A percentile compares a stretch with the other conserved stretches of the same genome.
phyloP scores from a whole-genome alignment of 345 rosid genomes.

The Aethionema arabicum region DNA sequence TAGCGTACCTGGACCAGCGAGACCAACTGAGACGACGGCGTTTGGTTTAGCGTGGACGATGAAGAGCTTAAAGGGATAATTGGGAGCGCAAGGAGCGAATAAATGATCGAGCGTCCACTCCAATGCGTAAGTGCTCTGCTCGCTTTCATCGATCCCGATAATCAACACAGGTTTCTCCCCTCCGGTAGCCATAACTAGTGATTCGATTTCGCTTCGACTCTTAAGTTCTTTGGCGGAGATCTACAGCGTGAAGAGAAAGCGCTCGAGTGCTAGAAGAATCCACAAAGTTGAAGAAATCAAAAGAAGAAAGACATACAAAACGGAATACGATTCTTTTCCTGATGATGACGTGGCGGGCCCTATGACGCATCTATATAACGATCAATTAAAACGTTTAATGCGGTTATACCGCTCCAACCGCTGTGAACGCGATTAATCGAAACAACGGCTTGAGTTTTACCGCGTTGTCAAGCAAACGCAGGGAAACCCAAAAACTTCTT shows the following conservation, averaged over 20 bases:
- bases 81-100: constrained; percentile 53
- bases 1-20: constrained; percentile 73
- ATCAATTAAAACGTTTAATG: no score
- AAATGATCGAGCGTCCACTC: constrained; percentile 85
- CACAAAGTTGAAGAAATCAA: not conserved
- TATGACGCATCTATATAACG: no score
- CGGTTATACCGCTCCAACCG: no score
- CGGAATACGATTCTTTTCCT: not conserved
- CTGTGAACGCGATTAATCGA: no score
- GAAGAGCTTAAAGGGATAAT: constrained; percentile 69
- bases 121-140: constrained; percentile 73
- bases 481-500: no score
- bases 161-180: constrained; percentile 56
- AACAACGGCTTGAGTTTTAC: no score
- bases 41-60: constrained; percentile 79
- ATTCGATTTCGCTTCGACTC: not conserved
- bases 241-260: constrained; percentile 10
- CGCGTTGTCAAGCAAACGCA: no score
- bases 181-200: constrained; percentile 39
- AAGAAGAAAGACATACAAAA: not conserved
- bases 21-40: constrained; percentile 55
- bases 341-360: no score
- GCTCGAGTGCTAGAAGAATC: constrained; percentile 13
- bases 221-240: not conserved
- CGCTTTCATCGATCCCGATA: constrained; percentile 66